phyloP scores from a whole-genome alignment of 192 early-diverging fungal genomes.

The Funneliformis geosporum region DNA sequence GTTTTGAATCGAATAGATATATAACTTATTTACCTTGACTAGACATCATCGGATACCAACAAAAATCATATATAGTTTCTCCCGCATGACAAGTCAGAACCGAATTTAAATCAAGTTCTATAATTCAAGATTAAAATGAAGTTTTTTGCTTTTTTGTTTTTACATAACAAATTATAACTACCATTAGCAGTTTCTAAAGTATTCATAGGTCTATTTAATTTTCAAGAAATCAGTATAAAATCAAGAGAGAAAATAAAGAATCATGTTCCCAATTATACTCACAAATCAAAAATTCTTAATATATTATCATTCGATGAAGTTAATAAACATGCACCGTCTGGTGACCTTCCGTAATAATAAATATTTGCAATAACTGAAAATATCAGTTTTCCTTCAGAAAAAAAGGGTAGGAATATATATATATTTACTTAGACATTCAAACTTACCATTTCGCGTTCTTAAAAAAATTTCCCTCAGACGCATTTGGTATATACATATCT shows the following conservation, averaged over 20 bases:
- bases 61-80: conserved; percentile 62
- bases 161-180: conserved; percentile 17
- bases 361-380: background rate
- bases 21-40: conserved; percentile 44
- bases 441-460: conserved; percentile 61
- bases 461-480: conserved; percentile 58
- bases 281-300: conserved; percentile 58
- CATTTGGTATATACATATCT: conserved; percentile 38
- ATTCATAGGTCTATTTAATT: conserved; percentile 29
- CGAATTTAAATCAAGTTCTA: conserved; percentile 39
- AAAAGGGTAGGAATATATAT: no score
- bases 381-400: background rate
- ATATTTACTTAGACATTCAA: background rate
- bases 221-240: background rate
- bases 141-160: background rate
- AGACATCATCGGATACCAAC: conserved; percentile 66
- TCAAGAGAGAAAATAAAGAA: background rate
- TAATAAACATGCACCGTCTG: conserved; percentile 65
- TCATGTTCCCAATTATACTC: conserved; percentile 10
- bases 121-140: background rate
- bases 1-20: background rate
- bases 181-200: conserved; percentile 24
- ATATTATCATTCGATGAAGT: conserved; percentile 64
- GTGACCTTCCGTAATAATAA: conserved; percentile 52
- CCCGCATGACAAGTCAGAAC: conserved; percentile 41